Evolutionary conservation across 108 stramenopile genomes (phyloP), one percentile per base, ranked within the genome.

Genomic region (Licmophora abbreviata): DNA sequence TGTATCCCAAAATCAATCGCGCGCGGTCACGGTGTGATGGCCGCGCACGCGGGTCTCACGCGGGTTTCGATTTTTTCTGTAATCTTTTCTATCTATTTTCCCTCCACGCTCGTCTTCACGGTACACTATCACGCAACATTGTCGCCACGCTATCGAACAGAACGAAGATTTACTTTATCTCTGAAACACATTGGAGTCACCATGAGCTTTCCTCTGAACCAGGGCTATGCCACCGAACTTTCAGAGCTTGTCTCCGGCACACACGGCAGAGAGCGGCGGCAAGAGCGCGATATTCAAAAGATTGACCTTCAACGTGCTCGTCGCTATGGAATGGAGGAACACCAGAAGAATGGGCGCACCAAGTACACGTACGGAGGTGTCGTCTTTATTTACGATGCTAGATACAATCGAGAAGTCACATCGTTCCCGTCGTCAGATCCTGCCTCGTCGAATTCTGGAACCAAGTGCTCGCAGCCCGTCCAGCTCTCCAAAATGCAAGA

Each of bases 301-400:
- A 58, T 64, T 23, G 69, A 66, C 32, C 43, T 80, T 14, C 66
- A 73, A 42, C 51, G 61, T n/a, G 79, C 79, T 24, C 57, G 69
- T 0, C 32, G 62, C 10, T 69, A 73, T 61, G 79, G 79, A 10
- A 69, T 65, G 59, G 35, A 45, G 44, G 68, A 74, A 47, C 10
- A 17, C 7, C 21, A 20, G 9, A 53, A 20, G 14, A 45, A 64
- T 38, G 70, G 71, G 2, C 64, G 69, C 35, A 29, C 58, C 44
- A 69, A 70, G 29, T 75, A 64, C 51, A 74, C 70, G 10, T 74
- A 75, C 33, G 58, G 56, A 2, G 78, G 73, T 3, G 40, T 63
- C 10, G 61, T 73, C 1, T 75, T 71, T 32, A 72, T 79, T 36
- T 74, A 68, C 32, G 70, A 74, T 31, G 51, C 48, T 7, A 27